Conservation (phyloP, 805 yeast genomes). For the Candida berthetii region DNA sequence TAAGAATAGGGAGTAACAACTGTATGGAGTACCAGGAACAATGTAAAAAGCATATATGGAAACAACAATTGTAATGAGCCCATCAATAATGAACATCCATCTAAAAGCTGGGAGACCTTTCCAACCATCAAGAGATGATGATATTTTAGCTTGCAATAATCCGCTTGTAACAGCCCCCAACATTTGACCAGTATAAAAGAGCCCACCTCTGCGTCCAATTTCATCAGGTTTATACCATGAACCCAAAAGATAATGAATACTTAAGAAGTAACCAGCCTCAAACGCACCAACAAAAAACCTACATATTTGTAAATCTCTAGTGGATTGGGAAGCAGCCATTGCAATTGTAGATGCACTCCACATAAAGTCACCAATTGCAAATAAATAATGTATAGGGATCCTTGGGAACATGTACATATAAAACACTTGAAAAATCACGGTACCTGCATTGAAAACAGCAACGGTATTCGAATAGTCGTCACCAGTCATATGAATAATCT, state of each 20-base stretch:
- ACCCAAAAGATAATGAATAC: constrained; percentile 51
- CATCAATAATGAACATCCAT: constrained; percentile 62
- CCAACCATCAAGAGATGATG: constrained; percentile 30
- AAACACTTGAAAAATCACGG: constrained; percentile 58
- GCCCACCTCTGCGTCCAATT: constrained; percentile 54
- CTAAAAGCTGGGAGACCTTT: constrained; percentile 48
- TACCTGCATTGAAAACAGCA: constrained; percentile 55
- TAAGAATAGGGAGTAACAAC: constrained; percentile 43
- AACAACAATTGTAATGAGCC: constrained; percentile 50
- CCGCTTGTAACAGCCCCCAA: constrained; percentile 48
- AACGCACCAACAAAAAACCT: constrained; percentile 60
- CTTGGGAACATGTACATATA: constrained; percentile 55
- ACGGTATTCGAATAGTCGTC: constrained; percentile 59
- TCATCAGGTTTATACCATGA: constrained; percentile 57
- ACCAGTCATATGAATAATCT: constrained; percentile 50
- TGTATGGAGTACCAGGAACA: constrained; percentile 61
- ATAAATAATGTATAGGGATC: constrained; percentile 41
- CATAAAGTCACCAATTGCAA: constrained; percentile 48
- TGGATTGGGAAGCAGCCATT: constrained; percentile 39
- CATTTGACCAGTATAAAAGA: constrained; percentile 48
- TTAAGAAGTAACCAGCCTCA: constrained; percentile 61
- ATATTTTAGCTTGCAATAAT: constrained; percentile 41
- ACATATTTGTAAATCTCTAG: constrained; percentile 48
- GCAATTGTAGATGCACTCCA: constrained; percentile 66
- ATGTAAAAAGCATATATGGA: constrained; percentile 49